These are phyloP conservation scores for Hyaloperonospora brassicae DNA, from an alignment of 352 stramenopile species.

Conservation along the genomic window DNA sequence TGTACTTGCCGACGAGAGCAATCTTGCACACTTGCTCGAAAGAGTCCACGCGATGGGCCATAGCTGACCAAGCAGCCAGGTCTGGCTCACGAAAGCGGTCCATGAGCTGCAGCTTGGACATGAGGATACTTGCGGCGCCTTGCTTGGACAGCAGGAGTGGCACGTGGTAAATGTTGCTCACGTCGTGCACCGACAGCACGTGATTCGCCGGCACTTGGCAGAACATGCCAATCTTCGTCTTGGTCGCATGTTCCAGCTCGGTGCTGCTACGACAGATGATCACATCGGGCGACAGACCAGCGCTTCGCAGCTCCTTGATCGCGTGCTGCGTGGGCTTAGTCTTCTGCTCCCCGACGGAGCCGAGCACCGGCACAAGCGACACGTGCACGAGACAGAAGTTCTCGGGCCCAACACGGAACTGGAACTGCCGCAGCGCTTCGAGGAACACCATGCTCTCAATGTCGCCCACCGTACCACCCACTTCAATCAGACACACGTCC, in stretches of 20 bases:
- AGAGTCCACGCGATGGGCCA: constrained; percentile 91
- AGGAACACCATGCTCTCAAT: constrained; percentile 99
- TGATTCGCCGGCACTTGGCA: constrained; percentile 93
- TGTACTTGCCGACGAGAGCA: constrained; percentile 99
- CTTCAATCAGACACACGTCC: constrained; percentile 99
- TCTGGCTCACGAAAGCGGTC: constrained; percentile 72
- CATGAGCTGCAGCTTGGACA: constrained; percentile 90
- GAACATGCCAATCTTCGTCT: constrained; percentile 97
- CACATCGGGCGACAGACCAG: constrained; percentile 94
- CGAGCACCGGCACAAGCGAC: constrained; percentile 96
- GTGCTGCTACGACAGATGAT: constrained; percentile 95
- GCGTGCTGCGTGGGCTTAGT: constrained; percentile 99
- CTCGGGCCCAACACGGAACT: constrained; percentile 95
- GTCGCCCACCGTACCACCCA: constrained; percentile 99
- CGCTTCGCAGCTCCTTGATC: constrained; percentile 95
- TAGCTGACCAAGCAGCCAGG: constrained; percentile 75
- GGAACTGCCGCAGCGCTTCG: constrained; percentile 98
- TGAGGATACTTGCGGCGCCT: constrained; percentile 88
- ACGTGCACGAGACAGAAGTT: constrained; percentile 99
- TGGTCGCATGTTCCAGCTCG: constrained; percentile 89
- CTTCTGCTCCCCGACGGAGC: constrained; percentile 99
- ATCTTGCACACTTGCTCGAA: constrained; percentile 92
- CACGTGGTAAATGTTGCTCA: constrained; percentile 99
- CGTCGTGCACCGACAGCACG: constrained; percentile 98
- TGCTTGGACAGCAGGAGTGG: constrained; percentile 95